Base-by-base conservation (phyloP, 495 filamentous ascomycete species). In the Penicillium coprophilum region DNA sequence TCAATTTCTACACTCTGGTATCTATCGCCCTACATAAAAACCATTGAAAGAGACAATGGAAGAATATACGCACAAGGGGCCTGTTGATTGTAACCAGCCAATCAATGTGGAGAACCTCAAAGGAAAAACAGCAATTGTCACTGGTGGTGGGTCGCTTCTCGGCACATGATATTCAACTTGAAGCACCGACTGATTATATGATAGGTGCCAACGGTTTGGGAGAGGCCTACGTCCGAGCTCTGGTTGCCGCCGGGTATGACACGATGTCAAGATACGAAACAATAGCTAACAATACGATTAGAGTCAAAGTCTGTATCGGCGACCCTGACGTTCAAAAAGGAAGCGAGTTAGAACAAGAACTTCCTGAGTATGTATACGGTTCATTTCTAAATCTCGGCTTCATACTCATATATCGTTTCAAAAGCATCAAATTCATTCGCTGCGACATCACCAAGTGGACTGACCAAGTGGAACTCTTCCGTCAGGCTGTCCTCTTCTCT, bases 391-490 rank as follows among this genome's bases (percentile, higher is more conserved):
- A 11, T 19, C 36, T 46, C 30, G 15, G 12, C 36, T 32, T 20
- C 15, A 8, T 15, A 21, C 32, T 51, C 17, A 52, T 40, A 10
- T 28, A 11, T n/a, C n/a, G 6, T 46, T 7, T 32, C 20, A 17
- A 12, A 57, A 66, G 63, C 1, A 36, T 34, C 0, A 67, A 63
- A 47, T 67, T 59, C 21, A 28, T 64, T 9, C 17, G 8, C 12
- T 67, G 61, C 49, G 38, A 64, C 23, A 48, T 45, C 6, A 13
- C 53, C 8, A 50, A 39, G 50, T 80, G 75, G 66, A 52, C 55
- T 4, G 47, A 70, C 13, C 73, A 77, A 63, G 71, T 65, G 13
- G 43, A 56, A 0, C 61, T 78, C 10, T 79, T 80, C 66, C 53
- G 59, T 27, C 54, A 61, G 20, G 75, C 74, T 1, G 13, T 24